These are phyloP conservation scores for Lactarius sp. DNA, from an alignment of 768 basidiomycete genomes.

Conservation along the genomic window DNA sequence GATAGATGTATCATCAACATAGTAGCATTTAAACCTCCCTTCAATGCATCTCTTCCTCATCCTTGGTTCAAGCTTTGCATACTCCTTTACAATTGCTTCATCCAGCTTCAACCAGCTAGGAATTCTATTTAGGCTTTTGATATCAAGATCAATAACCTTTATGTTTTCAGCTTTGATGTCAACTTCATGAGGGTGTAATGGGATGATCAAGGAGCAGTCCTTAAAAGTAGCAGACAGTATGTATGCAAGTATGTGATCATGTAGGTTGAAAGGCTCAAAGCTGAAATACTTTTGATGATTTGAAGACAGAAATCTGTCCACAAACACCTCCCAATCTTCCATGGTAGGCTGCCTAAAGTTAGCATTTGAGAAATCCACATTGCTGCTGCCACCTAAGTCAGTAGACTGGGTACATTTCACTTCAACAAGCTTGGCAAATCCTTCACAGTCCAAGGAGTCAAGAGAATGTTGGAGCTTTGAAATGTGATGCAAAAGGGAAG, in stretches of 20 bases:
- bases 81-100: conserved; percentile 51
- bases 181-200: conserved; percentile 34
- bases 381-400: neutral
- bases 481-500: conserved; percentile 28
- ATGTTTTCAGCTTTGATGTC: conserved; percentile 35
- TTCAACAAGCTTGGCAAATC: conserved; percentile 13
- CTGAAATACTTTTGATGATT: conserved; percentile 36
- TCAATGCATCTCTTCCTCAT: conserved; percentile 20
- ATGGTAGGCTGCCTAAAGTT: conserved; percentile 48
- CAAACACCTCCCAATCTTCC: conserved; percentile 61
- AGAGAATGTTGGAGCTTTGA: conserved; percentile 19
- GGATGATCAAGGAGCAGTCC: conserved; percentile 79
- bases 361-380: neutral
- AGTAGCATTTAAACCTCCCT: neutral
- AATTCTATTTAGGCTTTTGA: conserved; percentile 64
- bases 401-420: neutral
- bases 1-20: too few species aligned
- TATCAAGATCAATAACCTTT: conserved; percentile 82
- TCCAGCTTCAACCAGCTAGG: conserved; percentile 73
- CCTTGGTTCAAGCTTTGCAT: conserved; percentile 28
- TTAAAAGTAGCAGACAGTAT: conserved; percentile 93
- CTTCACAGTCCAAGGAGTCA: conserved; percentile 22
- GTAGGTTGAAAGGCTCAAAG: conserved; percentile 43
- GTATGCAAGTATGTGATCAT: conserved; percentile 67
- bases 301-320: conserved; percentile 47